These are phyloP conservation scores for Colletotrichum sp. DNA, from an alignment of 2,329 filamentous ascomycete species.

Conservation along the genomic window DNA sequence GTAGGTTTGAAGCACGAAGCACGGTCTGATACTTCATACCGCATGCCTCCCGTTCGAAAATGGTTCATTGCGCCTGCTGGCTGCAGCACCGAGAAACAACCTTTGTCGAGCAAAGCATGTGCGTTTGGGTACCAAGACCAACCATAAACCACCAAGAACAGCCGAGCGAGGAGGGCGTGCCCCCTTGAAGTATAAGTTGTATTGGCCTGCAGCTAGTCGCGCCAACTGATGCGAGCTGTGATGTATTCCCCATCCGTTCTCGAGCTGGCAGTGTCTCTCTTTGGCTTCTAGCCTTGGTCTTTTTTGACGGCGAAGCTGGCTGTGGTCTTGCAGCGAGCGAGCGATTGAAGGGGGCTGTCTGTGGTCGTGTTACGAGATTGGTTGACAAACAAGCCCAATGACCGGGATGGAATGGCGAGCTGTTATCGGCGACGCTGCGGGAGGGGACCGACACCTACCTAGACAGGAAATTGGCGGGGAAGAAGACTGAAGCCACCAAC, in stretches of 20 bases:
- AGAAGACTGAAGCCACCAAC: background rate
- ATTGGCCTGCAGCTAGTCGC: constrained; percentile 2
- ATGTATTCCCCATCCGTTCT: constrained; percentile 5
- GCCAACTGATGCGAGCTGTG: background rate
- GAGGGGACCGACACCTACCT: background rate
- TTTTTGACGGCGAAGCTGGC: background rate
- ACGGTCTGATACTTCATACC: background rate
- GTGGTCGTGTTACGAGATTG: constrained; percentile 16
- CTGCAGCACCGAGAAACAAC: constrained; percentile 20
- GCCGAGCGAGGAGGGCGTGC: constrained; percentile 16
- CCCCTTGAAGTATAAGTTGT: constrained; percentile 22
- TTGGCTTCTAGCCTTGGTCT: background rate
- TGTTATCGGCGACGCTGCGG: constrained; percentile 9
- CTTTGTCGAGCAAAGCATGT: constrained; percentile 6
- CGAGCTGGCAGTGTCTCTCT: background rate
- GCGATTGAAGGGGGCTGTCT: background rate
- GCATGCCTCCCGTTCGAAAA: background rate
- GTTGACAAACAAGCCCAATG: background rate
- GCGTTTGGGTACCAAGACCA: constrained; percentile 3
- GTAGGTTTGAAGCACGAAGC: constrained; percentile 17
- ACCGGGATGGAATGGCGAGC: background rate
- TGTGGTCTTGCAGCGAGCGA: background rate
- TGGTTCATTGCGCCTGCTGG: constrained; percentile 12
- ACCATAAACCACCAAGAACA: background rate
- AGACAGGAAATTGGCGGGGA: constrained; percentile 3